Conservation (phyloP, 805 yeast species). For the Kodamaea restingae region DNA sequence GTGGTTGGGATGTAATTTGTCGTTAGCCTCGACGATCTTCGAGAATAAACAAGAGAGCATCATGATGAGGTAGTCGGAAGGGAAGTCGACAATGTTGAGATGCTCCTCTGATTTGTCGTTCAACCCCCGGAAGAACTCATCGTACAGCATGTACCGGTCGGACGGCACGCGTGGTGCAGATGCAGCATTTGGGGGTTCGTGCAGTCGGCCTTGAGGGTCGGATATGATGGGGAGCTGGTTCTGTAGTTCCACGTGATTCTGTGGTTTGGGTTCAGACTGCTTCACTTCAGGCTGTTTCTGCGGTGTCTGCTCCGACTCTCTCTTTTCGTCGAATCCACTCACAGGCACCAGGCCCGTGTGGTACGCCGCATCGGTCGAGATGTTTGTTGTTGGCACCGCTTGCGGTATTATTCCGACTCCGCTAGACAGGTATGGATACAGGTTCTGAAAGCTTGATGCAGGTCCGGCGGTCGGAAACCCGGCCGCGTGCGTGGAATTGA, state of each 20-base stretch:
- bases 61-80: constrained; percentile 71
- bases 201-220: constrained; percentile 2
- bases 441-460: too few relatives aligned
- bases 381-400: constrained; percentile 51
- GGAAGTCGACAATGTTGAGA: constrained; percentile 75
- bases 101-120: constrained; percentile 34
- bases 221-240: too few relatives aligned
- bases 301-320: neutral
- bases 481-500: too few relatives aligned
- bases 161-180: too few relatives aligned
- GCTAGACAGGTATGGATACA: constrained; percentile 2
- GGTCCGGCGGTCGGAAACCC: too few relatives aligned
- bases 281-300: neutral
- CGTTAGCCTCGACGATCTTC: constrained; percentile 88
- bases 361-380: constrained; percentile 45
- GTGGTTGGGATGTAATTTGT: constrained; percentile 69
- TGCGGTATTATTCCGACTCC: constrained; percentile 19
- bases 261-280: too few relatives aligned
- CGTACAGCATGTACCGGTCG: constrained; percentile 42
- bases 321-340: neutral
- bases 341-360: constrained; percentile 8
- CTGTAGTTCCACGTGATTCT: too few relatives aligned
- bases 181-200: too few relatives aligned
- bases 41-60: constrained; percentile 86
- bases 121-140: constrained; percentile 33